A percentile compares a stretch with the other conserved stretches of the same genome.
Evolutionary conservation across 2,329 filamentous ascomycete genomes (phyloP).

Genomic region (Zymoseptoria crescenta): DNA sequence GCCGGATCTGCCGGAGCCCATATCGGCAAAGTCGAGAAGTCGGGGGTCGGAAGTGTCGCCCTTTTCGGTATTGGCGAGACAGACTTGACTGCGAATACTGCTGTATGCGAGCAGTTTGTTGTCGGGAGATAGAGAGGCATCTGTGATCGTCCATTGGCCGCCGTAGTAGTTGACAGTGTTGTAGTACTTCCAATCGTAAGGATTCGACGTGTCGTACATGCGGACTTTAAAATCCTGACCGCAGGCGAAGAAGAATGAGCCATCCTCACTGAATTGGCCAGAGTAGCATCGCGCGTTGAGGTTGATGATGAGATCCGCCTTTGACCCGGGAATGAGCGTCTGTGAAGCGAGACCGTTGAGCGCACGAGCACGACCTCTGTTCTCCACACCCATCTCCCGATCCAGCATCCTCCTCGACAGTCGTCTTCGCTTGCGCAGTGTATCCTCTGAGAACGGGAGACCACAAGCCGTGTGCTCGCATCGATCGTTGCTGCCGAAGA

Average conservation of each 20-base stretch:
- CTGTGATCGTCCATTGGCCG: slow-evolving; percentile 92
- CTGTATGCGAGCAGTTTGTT: slow-evolving; percentile 89
- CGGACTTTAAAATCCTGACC: slow-evolving; percentile 89
- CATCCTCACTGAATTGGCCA: slow-evolving; percentile 92
- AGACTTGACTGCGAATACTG: slow-evolving; percentile 76
- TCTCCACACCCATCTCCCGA: slow-evolving; percentile 68
- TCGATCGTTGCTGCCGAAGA: slow-evolving; percentile 63
- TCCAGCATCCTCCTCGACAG: slow-evolving; percentile 67
- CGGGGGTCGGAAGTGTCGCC: slow-evolving; percentile 72
- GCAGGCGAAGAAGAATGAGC: slow-evolving; percentile 92
- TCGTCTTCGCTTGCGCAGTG: slow-evolving; percentile 50
- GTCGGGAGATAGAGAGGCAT: slow-evolving; percentile 83
- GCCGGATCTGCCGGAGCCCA: slow-evolving; percentile 29
- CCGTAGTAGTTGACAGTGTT: slow-evolving; percentile 88
- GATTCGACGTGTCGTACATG: slow-evolving; percentile 96
- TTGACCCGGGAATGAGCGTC: slow-evolving; percentile 67
- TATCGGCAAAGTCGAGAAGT: slow-evolving; percentile 62
- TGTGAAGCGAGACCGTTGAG: slow-evolving; percentile 59
- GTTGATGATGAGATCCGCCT: slow-evolving; percentile 79
- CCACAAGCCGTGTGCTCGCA: slow-evolving; percentile 42
- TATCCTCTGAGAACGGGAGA: slow-evolving; percentile 20
- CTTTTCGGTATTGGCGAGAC: slow-evolving; percentile 79
- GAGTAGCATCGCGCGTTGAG: slow-evolving; percentile 84
- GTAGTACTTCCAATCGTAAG: slow-evolving; percentile 92
- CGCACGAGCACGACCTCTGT: slow-evolving; percentile 49